Conservation (phyloP, 2,329 filamentous ascomycete genomes). For the Cladorrhinum sp. region DNA sequence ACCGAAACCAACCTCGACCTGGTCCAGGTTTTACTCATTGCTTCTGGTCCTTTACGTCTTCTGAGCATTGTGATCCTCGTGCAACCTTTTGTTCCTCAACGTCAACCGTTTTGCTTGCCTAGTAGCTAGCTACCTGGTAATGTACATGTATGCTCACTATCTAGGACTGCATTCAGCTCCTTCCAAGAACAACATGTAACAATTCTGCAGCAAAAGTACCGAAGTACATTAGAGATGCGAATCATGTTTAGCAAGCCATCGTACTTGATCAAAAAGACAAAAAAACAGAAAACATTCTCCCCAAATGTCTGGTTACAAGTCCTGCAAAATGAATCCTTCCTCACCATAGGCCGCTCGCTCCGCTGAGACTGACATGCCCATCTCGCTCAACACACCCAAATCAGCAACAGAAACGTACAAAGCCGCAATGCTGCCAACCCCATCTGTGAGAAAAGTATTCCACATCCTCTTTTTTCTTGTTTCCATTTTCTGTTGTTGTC, state of each 20-base stretch:
- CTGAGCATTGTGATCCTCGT: no score
- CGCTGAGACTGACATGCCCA: neutral
- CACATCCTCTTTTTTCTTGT: neutral
- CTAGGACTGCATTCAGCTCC: no score
- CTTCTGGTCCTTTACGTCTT: no score
- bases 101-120: no score
- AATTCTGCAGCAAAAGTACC: no score
- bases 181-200: no score
- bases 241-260: no score
- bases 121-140: no score
- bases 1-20: neutral
- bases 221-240: no score
- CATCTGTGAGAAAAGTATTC: constrained; percentile 4
- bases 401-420: constrained; percentile 21
- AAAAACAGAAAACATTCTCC: neutral
- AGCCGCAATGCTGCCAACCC: constrained; percentile 16
- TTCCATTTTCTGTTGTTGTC: neutral
- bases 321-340: neutral
- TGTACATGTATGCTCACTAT: no score
- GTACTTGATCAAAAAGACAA: neutral
- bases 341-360: neutral
- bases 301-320: constrained; percentile 1
- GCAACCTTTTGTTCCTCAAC: no score
- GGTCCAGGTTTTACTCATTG: no score
- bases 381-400: constrained; percentile 17